phyloP scores from a whole-genome alignment of 306 rosid genomes.

The Dalbergia oliveri region DNA sequence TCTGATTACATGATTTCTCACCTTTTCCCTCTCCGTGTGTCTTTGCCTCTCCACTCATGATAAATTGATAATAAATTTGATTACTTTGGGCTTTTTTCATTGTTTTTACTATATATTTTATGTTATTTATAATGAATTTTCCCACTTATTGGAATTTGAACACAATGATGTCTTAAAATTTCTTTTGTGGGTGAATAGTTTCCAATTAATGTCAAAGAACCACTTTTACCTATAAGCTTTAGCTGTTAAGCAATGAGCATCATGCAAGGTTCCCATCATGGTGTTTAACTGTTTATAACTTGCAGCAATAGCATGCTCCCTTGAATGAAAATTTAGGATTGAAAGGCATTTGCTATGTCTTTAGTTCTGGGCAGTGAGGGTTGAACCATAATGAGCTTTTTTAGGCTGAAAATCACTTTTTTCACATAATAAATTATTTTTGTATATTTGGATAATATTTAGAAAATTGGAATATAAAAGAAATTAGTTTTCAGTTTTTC shows the following conservation, averaged over 20 bases:
- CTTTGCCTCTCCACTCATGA: neutral
- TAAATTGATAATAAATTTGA: neutral
- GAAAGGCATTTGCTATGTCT: neutral
- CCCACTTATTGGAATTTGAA: neutral
- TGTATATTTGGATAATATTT: too few relatives aligned
- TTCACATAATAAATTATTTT: too few relatives aligned
- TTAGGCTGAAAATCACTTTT: too few relatives aligned
- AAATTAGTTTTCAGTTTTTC: too few relatives aligned
- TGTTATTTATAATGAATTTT: neutral
- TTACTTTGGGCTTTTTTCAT: neutral
- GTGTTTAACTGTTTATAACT: neutral
- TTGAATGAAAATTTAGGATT: neutral
- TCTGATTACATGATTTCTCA: neutral
- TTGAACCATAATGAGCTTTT: neutral
- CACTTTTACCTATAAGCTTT: constrained; percentile 9
- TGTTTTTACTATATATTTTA: neutral
- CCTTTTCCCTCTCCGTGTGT: neutral
- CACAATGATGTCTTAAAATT: constrained; percentile 6
- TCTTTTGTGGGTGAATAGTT: constrained; percentile 1
- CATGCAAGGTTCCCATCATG: neutral
- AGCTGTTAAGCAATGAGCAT: neutral
- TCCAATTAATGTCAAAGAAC: neutral
- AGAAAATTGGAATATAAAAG: too few relatives aligned
- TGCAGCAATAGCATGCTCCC: neutral
- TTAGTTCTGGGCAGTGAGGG: neutral